Percentiles rank a stretch among this genome's conserved stretches.
phyloP scores from a whole-genome alignment of 139 green algal genomes.

The Chlamydomonas asymmetrica region DNA sequence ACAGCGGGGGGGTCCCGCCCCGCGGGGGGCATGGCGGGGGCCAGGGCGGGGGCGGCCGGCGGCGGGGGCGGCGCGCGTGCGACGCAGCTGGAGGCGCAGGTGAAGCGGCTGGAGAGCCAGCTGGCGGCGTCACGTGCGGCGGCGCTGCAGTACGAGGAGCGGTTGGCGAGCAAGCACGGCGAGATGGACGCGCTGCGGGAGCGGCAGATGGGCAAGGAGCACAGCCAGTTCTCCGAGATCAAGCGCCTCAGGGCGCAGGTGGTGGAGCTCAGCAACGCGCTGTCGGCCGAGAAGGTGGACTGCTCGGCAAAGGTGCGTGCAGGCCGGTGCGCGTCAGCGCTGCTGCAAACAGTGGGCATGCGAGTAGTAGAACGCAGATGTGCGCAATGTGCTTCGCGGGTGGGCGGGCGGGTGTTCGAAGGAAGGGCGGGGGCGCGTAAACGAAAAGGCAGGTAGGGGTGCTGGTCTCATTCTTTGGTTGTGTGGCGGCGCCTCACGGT shows the following conservation, averaged over 20 bases:
- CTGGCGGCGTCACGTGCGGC: constrained; percentile 21
- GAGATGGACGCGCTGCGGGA: constrained; percentile 26
- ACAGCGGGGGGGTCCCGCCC: too few species aligned
- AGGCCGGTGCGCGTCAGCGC: too few species aligned
- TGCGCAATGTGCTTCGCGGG: too few species aligned
- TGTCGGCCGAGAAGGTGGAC: constrained; percentile 16
- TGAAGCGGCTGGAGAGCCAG: constrained; percentile 30
- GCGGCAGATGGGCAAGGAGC: constrained; percentile 27
- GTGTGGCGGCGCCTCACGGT: too few species aligned
- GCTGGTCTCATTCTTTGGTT: too few species aligned
- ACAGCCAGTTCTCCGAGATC: constrained; percentile 34
- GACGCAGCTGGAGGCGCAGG: constrained; percentile 25
- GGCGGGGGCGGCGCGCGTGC: neutral
- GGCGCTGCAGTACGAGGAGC: constrained; percentile 31
- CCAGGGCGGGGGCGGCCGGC: neutral
- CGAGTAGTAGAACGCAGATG: too few species aligned
- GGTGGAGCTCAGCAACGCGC: constrained; percentile 20
- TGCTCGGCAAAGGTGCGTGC: too few species aligned
- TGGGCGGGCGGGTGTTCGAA: too few species aligned
- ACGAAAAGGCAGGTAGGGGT: too few species aligned
- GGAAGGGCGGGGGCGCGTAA: too few species aligned
- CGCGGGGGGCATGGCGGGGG: too few species aligned
- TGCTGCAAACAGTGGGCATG: too few species aligned
- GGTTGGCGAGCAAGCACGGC: constrained; percentile 3
- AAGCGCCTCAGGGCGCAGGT: constrained; percentile 33